These are phyloP conservation scores for Rhodotorula sp. DNA, from an alignment of 1,284 basidiomycete species.

Conservation along the genomic window DNA sequence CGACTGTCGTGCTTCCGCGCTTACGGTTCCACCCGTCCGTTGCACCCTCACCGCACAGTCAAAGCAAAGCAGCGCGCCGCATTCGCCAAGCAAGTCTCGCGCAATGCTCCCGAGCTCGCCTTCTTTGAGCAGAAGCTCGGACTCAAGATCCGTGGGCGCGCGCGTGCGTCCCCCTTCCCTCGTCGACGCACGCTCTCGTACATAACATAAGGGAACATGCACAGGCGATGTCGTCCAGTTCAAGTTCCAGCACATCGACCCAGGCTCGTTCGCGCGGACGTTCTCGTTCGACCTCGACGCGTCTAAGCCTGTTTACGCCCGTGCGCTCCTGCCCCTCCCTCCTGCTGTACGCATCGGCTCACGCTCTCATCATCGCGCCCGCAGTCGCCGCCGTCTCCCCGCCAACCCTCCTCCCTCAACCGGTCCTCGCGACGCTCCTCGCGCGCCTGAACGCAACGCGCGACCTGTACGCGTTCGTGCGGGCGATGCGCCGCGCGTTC, in stretches of 20 bases:
- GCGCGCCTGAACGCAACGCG: slow-evolving; percentile 41
- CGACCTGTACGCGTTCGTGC: slow-evolving; percentile 44
- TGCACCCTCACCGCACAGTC: slow-evolving; percentile 6
- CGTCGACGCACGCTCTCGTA: not conserved
- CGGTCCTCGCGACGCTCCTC: slow-evolving; percentile 25
- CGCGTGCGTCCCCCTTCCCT: slow-evolving; percentile 29
- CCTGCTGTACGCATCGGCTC: not conserved
- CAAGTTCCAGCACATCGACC: slow-evolving; percentile 44
- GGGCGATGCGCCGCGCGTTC: slow-evolving; percentile 43
- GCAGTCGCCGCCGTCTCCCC: slow-evolving; percentile 15
- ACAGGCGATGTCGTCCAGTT: slow-evolving; percentile 45
- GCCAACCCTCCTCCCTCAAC: slow-evolving; percentile 17
- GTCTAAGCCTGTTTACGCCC: slow-evolving; percentile 33
- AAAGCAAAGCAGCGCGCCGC: slow-evolving; percentile 38
- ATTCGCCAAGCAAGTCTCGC: slow-evolving; percentile 35
- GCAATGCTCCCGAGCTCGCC: slow-evolving; percentile 46
- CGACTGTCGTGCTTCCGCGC: not conserved
- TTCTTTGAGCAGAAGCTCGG: slow-evolving; percentile 46
- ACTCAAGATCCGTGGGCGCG: slow-evolving; percentile 42
- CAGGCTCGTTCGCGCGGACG: slow-evolving; percentile 38
- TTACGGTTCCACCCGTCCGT: too few species aligned
- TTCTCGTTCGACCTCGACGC: slow-evolving; percentile 47
- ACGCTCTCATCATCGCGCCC: not conserved
- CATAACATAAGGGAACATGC: too few species aligned
- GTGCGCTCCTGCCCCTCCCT: slow-evolving; percentile 13